Conservation (phyloP, 495 filamentous ascomycete species). For the Aspergillus saccharolyticus region DNA sequence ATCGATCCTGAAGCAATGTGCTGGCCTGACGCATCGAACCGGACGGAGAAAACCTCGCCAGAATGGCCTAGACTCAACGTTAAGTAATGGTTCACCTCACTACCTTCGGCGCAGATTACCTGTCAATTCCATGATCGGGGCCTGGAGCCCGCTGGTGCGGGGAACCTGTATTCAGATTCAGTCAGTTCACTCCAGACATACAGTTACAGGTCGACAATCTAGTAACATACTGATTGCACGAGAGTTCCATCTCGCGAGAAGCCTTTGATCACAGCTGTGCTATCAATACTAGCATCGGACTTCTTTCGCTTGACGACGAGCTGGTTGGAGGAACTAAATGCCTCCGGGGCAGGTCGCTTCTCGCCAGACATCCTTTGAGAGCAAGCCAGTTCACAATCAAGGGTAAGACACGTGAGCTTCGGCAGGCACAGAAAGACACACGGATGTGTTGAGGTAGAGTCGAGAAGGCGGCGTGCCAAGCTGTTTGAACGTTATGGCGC, state of each 20-base stretch:
- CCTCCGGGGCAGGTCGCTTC: slow-evolving; percentile 79
- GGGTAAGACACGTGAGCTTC: neutral
- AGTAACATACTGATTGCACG: slow-evolving; percentile 68
- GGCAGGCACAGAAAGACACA: neutral
- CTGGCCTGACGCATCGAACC: slow-evolving; percentile 82
- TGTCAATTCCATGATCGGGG: slow-evolving; percentile 90
- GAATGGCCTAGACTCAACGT: slow-evolving; percentile 48
- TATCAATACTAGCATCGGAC: slow-evolving; percentile 60
- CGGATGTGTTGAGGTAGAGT: neutral
- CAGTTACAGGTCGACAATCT: slow-evolving; percentile 1
- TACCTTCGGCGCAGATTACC: slow-evolving; percentile 44
- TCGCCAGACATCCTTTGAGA: slow-evolving; percentile 67
- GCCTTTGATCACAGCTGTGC: slow-evolving; percentile 59
- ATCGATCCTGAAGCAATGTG: slow-evolving; percentile 92
- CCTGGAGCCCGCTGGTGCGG: slow-evolving; percentile 79
- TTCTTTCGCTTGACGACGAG: slow-evolving; percentile 86
- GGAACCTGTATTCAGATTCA: slow-evolving; percentile 53
- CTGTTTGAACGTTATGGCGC: neutral
- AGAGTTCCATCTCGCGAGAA: slow-evolving; percentile 67
- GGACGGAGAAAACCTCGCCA: slow-evolving; percentile 83
- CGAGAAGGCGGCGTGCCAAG: neutral
- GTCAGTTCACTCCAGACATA: neutral
- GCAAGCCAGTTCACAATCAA: neutral
- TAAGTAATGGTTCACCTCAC: slow-evolving; percentile 3
- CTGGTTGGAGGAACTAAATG: slow-evolving; percentile 68